These are phyloP conservation scores for Hypholoma fasciculare DNA, from an alignment of 768 basidiomycete genomes.

Conservation along the genomic window DNA sequence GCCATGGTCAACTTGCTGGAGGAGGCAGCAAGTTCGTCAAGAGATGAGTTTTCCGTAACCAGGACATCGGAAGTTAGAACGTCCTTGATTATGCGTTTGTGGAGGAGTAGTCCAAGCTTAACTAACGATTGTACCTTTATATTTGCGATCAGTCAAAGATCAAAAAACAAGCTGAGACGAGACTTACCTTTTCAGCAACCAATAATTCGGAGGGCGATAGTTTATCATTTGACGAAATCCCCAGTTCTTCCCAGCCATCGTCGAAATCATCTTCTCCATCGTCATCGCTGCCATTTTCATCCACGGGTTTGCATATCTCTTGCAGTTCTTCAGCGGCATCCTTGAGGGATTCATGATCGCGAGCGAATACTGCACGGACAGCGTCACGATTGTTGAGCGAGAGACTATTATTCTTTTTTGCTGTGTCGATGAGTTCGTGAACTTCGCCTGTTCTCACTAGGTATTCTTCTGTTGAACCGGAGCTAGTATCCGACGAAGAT, in stretches of 20 bases:
- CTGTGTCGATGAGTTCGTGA: conserved; percentile 58
- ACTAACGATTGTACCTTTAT: conserved; percentile 58
- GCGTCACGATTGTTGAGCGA: conserved; percentile 59
- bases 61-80: conserved; percentile 35
- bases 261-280: conserved; percentile 37
- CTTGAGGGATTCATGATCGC: conserved; percentile 55
- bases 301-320: conserved; percentile 48
- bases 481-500: conserved; percentile 14
- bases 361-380: conserved; percentile 50
- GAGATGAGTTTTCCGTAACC: conserved; percentile 20
- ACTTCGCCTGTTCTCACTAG: conserved; percentile 58
- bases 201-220: conserved; percentile 52
- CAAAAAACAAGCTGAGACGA: neutral
- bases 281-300: conserved; percentile 23
- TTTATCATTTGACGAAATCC: conserved; percentile 42
- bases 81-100: conserved; percentile 59
- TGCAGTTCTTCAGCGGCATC: conserved; percentile 62
- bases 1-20: conserved; percentile 55
- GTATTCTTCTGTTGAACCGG: conserved; percentile 40
- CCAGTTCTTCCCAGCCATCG: conserved; percentile 71
- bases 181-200: conserved; percentile 55
- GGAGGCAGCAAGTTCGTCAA: conserved; percentile 51
- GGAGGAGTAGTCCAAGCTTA: conserved; percentile 59
- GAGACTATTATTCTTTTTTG: conserved; percentile 45
- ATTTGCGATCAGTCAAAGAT: neutral